phyloP scores from a whole-genome alignment of 768 basidiomycete genomes.

The Mycena amicta region DNA sequence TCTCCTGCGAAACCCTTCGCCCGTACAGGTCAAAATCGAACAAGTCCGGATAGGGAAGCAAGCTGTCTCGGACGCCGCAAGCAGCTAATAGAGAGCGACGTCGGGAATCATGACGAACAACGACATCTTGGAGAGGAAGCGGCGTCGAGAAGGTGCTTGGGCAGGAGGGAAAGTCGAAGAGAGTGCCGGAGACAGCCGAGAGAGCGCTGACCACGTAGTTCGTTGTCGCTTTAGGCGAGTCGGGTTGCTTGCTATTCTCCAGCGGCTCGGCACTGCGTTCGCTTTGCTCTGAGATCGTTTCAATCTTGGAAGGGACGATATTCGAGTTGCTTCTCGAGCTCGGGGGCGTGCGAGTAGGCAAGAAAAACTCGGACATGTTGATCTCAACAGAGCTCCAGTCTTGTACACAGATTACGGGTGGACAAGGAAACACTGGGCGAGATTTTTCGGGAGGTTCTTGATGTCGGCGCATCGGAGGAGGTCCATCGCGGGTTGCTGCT shows the following conservation, averaged over 20 bases:
- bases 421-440: slow-evolving; percentile 1
- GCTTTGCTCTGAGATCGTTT: background rate
- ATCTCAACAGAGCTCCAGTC: slow-evolving; percentile 20
- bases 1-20: slow-evolving; percentile 20
- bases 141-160: slow-evolving; percentile 10
- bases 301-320: too few species aligned
- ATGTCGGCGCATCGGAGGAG: background rate
- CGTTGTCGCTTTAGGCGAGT: background rate
- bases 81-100: background rate
- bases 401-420: slow-evolving; percentile 18
- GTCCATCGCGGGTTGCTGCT: background rate
- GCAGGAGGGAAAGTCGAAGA: slow-evolving; percentile 22
- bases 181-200: slow-evolving; percentile 19
- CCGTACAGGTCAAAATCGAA: slow-evolving; percentile 27
- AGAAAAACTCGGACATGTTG: slow-evolving; percentile 16
- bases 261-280: background rate
- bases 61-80: slow-evolving; percentile 1
- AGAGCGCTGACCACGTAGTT: slow-evolving; percentile 16
- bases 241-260: too few species aligned
- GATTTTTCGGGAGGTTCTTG: background rate
- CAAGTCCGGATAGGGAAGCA: slow-evolving; percentile 24
- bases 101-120: slow-evolving; percentile 1
- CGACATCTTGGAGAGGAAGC: slow-evolving; percentile 3
- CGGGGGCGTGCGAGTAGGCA: slow-evolving; percentile 2
- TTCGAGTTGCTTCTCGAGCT: too few species aligned